Percentiles rank a stretch among this genome's conserved stretches.
phyloP scores from a whole-genome alignment of 2,329 filamentous ascomycete genomes.

The Penicillium digitatum region DNA sequence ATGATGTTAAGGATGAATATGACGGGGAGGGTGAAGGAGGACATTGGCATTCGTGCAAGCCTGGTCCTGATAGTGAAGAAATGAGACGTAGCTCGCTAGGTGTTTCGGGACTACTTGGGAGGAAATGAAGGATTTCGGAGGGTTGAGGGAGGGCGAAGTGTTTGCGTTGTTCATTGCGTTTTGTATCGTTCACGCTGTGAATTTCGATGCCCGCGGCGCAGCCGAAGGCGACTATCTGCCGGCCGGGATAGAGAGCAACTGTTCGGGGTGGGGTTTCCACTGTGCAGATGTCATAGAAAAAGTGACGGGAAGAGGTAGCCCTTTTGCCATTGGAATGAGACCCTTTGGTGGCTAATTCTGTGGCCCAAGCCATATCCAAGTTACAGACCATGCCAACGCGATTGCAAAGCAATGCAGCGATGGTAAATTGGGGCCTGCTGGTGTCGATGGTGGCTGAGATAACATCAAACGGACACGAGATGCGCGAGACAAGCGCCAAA shows the following conservation, averaged over 20 bases:
- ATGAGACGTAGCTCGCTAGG: slow-evolving; percentile 59
- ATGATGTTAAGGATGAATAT: slow-evolving; percentile 6
- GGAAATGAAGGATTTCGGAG: slow-evolving; percentile 52
- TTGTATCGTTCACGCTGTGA: slow-evolving; percentile 55
- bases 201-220: slow-evolving; percentile 60
- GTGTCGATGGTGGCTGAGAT: slow-evolving; percentile 62
- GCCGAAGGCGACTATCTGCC: slow-evolving; percentile 62
- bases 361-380: slow-evolving; percentile 30
- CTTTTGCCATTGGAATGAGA: slow-evolving; percentile 25
- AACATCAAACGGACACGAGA: slow-evolving; percentile 56
- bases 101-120: slow-evolving; percentile 52
- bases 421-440: slow-evolving; percentile 51
- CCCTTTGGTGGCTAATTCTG: slow-evolving; percentile 2
- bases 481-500: slow-evolving; percentile 49
- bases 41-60: slow-evolving; percentile 30
- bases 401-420: slow-evolving; percentile 58
- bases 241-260: slow-evolving; percentile 62
- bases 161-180: slow-evolving; percentile 36
- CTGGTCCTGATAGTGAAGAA: slow-evolving; percentile 53
- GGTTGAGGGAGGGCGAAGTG: slow-evolving; percentile 43
- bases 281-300: slow-evolving; percentile 55
- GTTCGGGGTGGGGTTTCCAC: slow-evolving; percentile 61
- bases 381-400: slow-evolving; percentile 61
- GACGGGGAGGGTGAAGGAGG: slow-evolving; percentile 21
- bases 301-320: slow-evolving; percentile 36